A percentile compares a stretch with the other conserved stretches of the same genome.
Conservation (phyloP, 2,329 filamentous ascomycete species). For the Diplodia intermedia region DNA sequence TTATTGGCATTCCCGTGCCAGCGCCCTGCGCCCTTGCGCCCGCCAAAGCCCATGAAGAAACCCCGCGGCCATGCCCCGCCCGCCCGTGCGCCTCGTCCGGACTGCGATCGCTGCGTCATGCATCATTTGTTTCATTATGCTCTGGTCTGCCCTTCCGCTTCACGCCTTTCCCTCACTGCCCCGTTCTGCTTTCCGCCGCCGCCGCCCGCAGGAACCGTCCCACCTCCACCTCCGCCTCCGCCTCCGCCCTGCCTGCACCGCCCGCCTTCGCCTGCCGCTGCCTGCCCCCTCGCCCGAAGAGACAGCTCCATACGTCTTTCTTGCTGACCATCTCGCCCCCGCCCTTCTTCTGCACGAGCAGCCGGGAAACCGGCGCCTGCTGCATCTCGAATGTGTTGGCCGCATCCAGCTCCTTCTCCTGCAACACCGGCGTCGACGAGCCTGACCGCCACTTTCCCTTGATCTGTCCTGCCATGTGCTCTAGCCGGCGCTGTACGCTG, state of each 20-base stretch:
- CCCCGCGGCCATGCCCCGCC: neutral
- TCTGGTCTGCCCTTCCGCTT: too few species aligned
- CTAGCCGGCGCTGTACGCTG: slow-evolving; percentile 77
- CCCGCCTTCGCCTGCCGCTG: slow-evolving; percentile 41
- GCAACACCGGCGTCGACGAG: slow-evolving; percentile 48
- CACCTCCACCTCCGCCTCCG: slow-evolving; percentile 57
- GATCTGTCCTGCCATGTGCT: slow-evolving; percentile 68
- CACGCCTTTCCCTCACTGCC: neutral
- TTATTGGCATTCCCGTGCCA: slow-evolving; percentile 21
- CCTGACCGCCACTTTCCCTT: slow-evolving; percentile 36
- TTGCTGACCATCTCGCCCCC: slow-evolving; percentile 81
- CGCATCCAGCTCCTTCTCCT: slow-evolving; percentile 73
- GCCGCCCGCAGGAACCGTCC: slow-evolving; percentile 60
- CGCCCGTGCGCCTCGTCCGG: slow-evolving; percentile 9
- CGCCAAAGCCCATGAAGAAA: too few species aligned
- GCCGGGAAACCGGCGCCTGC: slow-evolving; percentile 69
- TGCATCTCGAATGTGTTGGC: slow-evolving; percentile 87
- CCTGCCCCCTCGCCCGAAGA: slow-evolving; percentile 70
- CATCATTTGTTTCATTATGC: too few species aligned
- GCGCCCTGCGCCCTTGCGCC: neutral
- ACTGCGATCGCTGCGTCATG: too few species aligned
- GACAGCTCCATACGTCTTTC: slow-evolving; percentile 84
- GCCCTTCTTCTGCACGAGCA: slow-evolving; percentile 72
- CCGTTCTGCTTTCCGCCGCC: slow-evolving; percentile 58
- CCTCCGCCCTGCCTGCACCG: slow-evolving; percentile 45